Base-by-base conservation (phyloP, 139 green algal species). In the Micractinium sp. region DNA sequence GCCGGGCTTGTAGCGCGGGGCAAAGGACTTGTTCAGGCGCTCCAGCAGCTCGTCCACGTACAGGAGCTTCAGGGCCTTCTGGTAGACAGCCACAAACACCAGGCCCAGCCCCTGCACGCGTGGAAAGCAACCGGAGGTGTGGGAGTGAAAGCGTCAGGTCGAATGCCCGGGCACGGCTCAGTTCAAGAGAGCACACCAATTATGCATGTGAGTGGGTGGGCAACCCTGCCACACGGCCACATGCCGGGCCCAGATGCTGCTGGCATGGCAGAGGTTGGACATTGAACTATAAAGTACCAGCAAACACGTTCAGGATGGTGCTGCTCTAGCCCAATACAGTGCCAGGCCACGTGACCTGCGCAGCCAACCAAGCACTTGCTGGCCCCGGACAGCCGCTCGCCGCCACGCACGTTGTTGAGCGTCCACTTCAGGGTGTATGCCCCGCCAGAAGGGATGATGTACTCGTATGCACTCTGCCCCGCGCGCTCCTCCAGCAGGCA, bases 51-150 rank as follows among this genome's bases (percentile, higher is more conserved):
- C 93, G 63, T 98, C 96, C 36, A 99, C 96, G 87, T 99, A 99
- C 71, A 96, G 88, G 27, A 99, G 92, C 75, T 96, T 96, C 13
- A 98, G 91, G 27, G 98, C 92, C 75, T 96, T 94, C 73, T 99
- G 96, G 89, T 99, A 99, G 9, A 98, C 97, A 0, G 97, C 98
- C 67, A 99, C 98, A 93, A 99, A 99, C 56, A 99, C 96, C 4
- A 99, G 91, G 16, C 95, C 97, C 74, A 99, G 90, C 25, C 96
- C 94, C 95, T 98, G 95, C 73, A 81, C 23, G 33, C 7, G 25
- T 22, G 35, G 31, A 41, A 22, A 63, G 15, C 29, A 22, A 80
- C 5, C 76, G 18, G 36, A 33, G 35, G 23, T 2, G 69, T 27
- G 18, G 31, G 82, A n/a, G 20, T 16, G 60, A 69, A 53, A n/a